Conservation (phyloP, 768 basidiomycete genomes). For the Boletus rufocinnamomeus region DNA sequence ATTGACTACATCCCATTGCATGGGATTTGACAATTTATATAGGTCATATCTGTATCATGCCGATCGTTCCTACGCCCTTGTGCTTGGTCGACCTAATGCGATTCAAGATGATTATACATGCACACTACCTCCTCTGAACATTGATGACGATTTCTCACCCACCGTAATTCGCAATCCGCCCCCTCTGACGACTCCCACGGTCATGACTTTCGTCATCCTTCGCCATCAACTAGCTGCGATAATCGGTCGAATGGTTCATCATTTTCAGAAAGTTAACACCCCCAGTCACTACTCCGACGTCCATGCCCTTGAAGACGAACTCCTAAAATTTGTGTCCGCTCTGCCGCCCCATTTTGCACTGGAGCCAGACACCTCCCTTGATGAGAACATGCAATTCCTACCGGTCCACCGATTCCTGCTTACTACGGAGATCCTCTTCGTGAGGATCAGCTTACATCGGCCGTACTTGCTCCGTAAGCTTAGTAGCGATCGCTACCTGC, state of each 20-base stretch:
- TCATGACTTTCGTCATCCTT: slow-evolving; percentile 86
- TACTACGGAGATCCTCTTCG: slow-evolving; percentile 86
- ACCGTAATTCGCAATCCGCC: slow-evolving; percentile 49
- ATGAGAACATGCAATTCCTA: slow-evolving; percentile 63
- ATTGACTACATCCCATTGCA: neutral
- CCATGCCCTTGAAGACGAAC: slow-evolving; percentile 76
- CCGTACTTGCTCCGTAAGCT: slow-evolving; percentile 82
- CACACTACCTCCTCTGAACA: slow-evolving; percentile 72
- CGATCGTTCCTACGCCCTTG: slow-evolving; percentile 87
- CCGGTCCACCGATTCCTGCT: slow-evolving; percentile 87
- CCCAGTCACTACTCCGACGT: slow-evolving; percentile 85
- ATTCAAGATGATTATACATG: slow-evolving; percentile 91
- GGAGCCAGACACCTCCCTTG: slow-evolving; percentile 75
- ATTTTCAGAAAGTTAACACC: slow-evolving; percentile 85
- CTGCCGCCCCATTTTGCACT: slow-evolving; percentile 80
- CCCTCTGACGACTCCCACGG: slow-evolving; percentile 71
- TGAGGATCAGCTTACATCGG: slow-evolving; percentile 80
- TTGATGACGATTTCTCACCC: slow-evolving; percentile 58
- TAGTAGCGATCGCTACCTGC: slow-evolving; percentile 75
- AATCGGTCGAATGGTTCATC: slow-evolving; percentile 89
- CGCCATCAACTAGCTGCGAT: slow-evolving; percentile 80
- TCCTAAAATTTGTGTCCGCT: slow-evolving; percentile 70
- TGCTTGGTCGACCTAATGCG: slow-evolving; percentile 86
- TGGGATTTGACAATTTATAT: slow-evolving; percentile 12
- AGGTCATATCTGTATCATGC: slow-evolving; percentile 94